phyloP scores from a whole-genome alignment of 148 eudicot genomes.

The Rhododendron ovatum region DNA sequence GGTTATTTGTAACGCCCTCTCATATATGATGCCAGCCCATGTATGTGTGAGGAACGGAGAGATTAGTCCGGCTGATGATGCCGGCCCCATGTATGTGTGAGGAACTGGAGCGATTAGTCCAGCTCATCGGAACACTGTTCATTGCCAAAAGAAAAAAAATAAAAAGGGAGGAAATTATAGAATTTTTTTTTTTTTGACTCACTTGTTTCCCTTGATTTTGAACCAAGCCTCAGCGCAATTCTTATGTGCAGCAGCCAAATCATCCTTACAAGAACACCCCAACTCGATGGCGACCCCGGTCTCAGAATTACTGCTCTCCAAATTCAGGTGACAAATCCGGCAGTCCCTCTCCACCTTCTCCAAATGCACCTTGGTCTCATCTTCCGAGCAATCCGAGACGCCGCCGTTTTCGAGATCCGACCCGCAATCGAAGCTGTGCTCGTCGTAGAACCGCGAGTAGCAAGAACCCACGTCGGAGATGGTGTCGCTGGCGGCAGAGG shows the following conservation, averaged over 20 bases:
- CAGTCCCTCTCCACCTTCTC: constrained; percentile 42
- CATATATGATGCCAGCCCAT: too few relatives aligned
- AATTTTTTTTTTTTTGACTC: constrained; percentile 13
- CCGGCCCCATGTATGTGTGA: too few relatives aligned
- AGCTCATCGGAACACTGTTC: neutral
- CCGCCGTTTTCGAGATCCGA: constrained; percentile 4
- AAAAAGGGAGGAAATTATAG: neutral
- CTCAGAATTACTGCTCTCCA: constrained; percentile 28
- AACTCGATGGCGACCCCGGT: constrained; percentile 45
- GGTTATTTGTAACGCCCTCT: too few relatives aligned
- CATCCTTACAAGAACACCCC: constrained; percentile 69
- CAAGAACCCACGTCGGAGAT: constrained; percentile 30
- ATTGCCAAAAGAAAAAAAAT: neutral
- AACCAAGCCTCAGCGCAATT: constrained; percentile 75
- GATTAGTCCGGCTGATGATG: too few relatives aligned
- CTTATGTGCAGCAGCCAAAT: constrained; percentile 66
- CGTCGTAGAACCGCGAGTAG: constrained; percentile 33
- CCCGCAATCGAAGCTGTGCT: constrained; percentile 2
- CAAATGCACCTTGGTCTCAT: constrained; percentile 12
- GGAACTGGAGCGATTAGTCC: neutral
- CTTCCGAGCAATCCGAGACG: constrained; percentile 21
- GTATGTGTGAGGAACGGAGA: too few relatives aligned
- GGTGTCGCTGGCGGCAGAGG: constrained; percentile 14
- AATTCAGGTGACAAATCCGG: constrained; percentile 56
- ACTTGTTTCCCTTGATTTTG: constrained; percentile 69